Evolutionary conservation across 257 asterid species (phyloP).

Genomic region (Solanum chilense): DNA sequence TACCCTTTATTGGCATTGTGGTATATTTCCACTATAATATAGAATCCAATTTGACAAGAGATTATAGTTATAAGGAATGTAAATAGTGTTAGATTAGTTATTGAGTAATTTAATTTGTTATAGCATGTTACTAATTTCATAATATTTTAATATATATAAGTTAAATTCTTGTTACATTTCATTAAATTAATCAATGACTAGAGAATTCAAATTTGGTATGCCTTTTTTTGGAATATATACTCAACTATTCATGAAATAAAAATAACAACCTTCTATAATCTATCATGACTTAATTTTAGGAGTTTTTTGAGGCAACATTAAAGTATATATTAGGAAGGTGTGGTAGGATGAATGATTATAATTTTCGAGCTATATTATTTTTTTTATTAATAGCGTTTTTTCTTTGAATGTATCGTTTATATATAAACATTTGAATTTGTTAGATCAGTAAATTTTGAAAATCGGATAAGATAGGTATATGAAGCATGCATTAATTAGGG

Average conservation of each 20-base stretch:
- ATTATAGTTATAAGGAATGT: background rate
- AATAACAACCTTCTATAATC: background rate
- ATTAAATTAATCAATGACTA: background rate
- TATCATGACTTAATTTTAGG: background rate
- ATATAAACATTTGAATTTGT: background rate
- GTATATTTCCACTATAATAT: background rate
- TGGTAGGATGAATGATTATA: background rate
- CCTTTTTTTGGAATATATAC: background rate
- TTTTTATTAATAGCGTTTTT: background rate
- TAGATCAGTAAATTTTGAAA: background rate
- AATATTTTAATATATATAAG: background rate
- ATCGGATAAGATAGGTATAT: background rate
- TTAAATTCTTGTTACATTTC: background rate
- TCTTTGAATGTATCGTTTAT: background rate
- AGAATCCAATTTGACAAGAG: background rate
- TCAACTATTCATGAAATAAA: background rate
- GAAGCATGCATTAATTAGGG: background rate
- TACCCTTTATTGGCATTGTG: background rate
- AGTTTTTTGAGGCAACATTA: background rate
- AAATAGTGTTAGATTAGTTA: background rate
- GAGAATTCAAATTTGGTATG: background rate
- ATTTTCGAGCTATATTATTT: background rate
- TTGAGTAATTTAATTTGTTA: background rate
- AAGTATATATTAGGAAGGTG: background rate
- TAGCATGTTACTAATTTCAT: background rate